Base-by-base conservation (phyloP, 169 alveolate genomes). In the Eimeria praecox region DNA sequence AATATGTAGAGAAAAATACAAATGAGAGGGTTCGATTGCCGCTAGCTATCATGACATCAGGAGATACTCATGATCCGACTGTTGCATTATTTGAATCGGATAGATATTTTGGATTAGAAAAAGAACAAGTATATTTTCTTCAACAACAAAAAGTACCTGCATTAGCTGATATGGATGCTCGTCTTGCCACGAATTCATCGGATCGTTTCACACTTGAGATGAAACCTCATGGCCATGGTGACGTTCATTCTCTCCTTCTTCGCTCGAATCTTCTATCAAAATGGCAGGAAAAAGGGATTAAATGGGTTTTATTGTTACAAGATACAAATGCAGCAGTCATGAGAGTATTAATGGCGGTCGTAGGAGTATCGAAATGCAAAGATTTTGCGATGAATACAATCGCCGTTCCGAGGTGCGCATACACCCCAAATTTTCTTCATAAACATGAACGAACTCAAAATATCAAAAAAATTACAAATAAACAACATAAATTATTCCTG, bases 221-320 rank as follows among this genome's bases (percentile, higher is more conserved):
- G 40, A 99, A 99, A 94, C 99, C 99, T 4, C 99, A 99, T 95
- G 99, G 99, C 2, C 99, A 99, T 96, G 99, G 99, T 1, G 99
- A 99, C 89, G 98, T 99, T 35, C 99, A 98, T 92, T 96, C 98
- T 49, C 97, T 99, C n/a, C 95, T 99, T 12, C 97, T 97, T 90
- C 97, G 94, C 78, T 94, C 97, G 89, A 98, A 98, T 54, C 96
- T 98, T 30, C 97, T 98, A 30, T 30, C 62, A 18, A 3, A 38
- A 38, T 95, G 95, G 95, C 49, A 96, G 1, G 64, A 95, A 38
- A 89, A 92, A 82, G 99, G 99, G 24, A 97, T 97, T 69, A 97
- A 97, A 83, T 99, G 98, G 98, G 82, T 98, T 62, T 94, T 98
- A 1, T 97, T 98, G 59, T 97, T 98, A 90, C 98, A 98, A 95